These are phyloP conservation scores for Daldinia bambusicola DNA, from an alignment of 495 filamentous ascomycete genomes.

Conservation along the genomic window DNA sequence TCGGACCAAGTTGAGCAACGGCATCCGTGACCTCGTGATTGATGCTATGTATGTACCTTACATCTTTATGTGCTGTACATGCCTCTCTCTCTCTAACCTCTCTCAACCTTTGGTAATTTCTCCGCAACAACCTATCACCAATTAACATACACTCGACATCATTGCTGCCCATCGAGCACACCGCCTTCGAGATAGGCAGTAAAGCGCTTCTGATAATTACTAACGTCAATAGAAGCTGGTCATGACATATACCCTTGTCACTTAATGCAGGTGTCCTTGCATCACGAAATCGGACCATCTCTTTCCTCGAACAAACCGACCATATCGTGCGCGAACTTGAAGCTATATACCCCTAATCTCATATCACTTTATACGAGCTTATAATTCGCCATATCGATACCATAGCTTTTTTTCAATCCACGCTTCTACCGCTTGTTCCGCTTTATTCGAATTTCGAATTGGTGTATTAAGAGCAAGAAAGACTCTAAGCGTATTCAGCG, in stretches of 20 bases:
- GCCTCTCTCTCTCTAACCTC: conserved; percentile 17
- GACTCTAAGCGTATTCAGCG: conserved; percentile 13
- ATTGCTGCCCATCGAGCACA: conserved; percentile 32
- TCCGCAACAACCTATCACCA: conserved; percentile 48
- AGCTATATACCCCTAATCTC: neutral
- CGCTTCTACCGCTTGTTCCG: conserved; percentile 11
- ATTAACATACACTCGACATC: conserved; percentile 34
- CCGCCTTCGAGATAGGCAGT: neutral
- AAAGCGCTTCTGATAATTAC: conserved; percentile 9
- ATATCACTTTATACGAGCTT: neutral
- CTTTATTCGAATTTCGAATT: conserved; percentile 14
- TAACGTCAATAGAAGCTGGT: conserved; percentile 1
- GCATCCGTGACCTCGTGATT: conserved; percentile 43
- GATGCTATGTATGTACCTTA: conserved; percentile 5
- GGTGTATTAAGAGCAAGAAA: conserved; percentile 18
- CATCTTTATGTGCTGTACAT: conserved; percentile 10
- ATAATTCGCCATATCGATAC: neutral
- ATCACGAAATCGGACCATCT: conserved; percentile 20
- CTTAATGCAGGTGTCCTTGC: conserved; percentile 16
- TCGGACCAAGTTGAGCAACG: conserved; percentile 33
- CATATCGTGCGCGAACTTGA: conserved; percentile 11
- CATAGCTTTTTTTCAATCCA: neutral
- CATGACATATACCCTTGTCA: conserved; percentile 23
- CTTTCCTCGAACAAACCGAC: conserved; percentile 6
- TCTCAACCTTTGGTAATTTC: conserved; percentile 27